Conservation (phyloP, 306 rosid genomes). For the Carpinus fangiana region DNA sequence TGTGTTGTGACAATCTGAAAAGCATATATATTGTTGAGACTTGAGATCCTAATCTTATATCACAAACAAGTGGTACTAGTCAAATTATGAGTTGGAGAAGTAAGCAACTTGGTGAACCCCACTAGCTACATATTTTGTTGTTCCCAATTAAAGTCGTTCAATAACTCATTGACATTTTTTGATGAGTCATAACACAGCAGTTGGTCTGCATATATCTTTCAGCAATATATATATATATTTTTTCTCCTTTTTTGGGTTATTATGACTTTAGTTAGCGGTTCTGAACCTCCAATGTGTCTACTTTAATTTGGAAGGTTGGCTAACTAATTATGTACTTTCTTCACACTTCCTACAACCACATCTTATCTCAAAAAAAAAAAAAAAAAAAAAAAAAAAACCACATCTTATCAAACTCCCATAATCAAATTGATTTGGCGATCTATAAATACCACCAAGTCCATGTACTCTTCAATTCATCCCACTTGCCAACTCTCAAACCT, state of each 20-base stretch:
- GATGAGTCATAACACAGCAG: background rate
- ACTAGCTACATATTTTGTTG: background rate
- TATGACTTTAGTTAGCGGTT: background rate
- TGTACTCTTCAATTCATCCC: background rate
- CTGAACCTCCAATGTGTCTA: background rate
- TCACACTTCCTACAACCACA: constrained; percentile 6
- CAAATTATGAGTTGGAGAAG: background rate
- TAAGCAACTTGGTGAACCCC: background rate
- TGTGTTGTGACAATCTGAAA: no score
- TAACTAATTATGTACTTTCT: background rate
- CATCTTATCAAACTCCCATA: constrained; percentile 18
- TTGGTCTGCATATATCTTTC: background rate
- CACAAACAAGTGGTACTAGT: background rate
- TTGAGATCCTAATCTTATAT: no score
- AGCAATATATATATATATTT: no score
- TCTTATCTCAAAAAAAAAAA: no score
- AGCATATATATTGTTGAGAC: no score
- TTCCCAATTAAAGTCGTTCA: background rate
- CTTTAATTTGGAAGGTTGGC: constrained; percentile 15
- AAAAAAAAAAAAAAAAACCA: no score
- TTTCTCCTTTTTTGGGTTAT: no score
- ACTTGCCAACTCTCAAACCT: background rate
- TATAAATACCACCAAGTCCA: background rate
- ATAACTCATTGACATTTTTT: background rate
- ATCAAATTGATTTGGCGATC: background rate